These are phyloP conservation scores for Huntiella bhutanensis DNA, from an alignment of 2,329 filamentous ascomycete species.

Conservation along the genomic window DNA sequence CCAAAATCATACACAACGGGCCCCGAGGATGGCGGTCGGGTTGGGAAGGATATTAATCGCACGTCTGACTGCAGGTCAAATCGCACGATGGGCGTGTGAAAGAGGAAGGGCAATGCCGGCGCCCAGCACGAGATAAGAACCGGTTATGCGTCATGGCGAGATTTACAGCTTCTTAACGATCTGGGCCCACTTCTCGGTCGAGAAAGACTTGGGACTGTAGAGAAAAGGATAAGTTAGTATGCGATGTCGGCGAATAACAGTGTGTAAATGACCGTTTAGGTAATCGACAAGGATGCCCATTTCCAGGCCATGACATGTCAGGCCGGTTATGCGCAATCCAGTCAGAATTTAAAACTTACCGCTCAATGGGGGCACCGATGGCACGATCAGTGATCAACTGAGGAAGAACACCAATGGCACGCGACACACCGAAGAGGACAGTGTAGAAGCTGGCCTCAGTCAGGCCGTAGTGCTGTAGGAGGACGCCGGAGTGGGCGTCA, in stretches of 20 bases:
- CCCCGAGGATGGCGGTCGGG: conserved; percentile 7
- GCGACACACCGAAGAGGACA: conserved; percentile 95
- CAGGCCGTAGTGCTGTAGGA: conserved; percentile 98
- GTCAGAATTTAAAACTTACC: conserved; percentile 21
- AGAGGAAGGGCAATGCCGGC: neutral
- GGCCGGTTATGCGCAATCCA: no score
- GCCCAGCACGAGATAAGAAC: neutral
- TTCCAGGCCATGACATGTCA: no score
- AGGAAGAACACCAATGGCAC: conserved; percentile 93
- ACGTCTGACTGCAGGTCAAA: neutral
- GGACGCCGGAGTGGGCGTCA: conserved; percentile 95
- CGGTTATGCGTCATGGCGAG: neutral
- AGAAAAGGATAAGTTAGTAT: conserved; percentile 8
- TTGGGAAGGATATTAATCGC: neutral
- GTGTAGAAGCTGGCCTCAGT: conserved; percentile 99
- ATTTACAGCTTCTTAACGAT: conserved; percentile 77
- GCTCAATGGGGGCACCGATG: conserved; percentile 89
- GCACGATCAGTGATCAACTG: conserved; percentile 99
- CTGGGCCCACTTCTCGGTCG: conserved; percentile 90
- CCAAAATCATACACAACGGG: conserved; percentile 9
- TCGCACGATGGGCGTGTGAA: neutral
- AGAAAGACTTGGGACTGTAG: conserved; percentile 76
- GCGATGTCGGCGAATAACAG: neutral
- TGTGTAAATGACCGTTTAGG: no score
- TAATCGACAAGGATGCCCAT: no score